Base-by-base conservation (phyloP, 495 filamentous ascomycete genomes). In the Usnea hakonensis region DNA sequence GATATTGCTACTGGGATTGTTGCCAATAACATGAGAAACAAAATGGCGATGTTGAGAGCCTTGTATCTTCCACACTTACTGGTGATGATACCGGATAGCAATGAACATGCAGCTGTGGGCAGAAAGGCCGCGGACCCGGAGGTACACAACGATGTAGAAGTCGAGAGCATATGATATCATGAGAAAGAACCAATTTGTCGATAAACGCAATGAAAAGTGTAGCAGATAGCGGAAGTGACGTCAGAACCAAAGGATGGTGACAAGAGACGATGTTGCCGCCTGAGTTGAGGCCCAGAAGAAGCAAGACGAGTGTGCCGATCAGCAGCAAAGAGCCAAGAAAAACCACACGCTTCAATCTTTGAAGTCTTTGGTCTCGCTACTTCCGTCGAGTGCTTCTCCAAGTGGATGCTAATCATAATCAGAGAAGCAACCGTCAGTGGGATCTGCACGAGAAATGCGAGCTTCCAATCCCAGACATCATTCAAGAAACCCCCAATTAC, bases 181-280 rank as follows among this genome's bases (percentile, higher is more conserved):
- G 3, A 75, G 77, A 36, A 71, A 75, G 59, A 92, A 82, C 78
- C 90, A 84, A 65, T 91, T 94, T 6, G 86, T 86, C 43, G 41
- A 78, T 66, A 43, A 96, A 85, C 3, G 75, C 55, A 3, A 68
- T 64, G 19, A 79, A 64, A 60, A 83, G 83, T 8, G 82, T 77
- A 0, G 77, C 65, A 5, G 87, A 87, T 3, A 93, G 74, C 0
- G 87, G 85, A 19, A 96, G 73, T 1, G 83, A 80, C 9, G 76
- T 80, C 26, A 90, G 72, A 5, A 92, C 85, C 23, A 96, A 75
- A 3, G 90, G 91, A 62, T 95, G 88, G 1, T 76, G 81, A 91
- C 91, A 96, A 3, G 90, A 87, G 0, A 96, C 82, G 21, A 90
- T 71, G 64, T 93, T 95, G 11, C 91, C 91, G 16, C 91, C 91